Base-by-base conservation (phyloP, 441 rosid species). In the Mallotus repandus region DNA sequence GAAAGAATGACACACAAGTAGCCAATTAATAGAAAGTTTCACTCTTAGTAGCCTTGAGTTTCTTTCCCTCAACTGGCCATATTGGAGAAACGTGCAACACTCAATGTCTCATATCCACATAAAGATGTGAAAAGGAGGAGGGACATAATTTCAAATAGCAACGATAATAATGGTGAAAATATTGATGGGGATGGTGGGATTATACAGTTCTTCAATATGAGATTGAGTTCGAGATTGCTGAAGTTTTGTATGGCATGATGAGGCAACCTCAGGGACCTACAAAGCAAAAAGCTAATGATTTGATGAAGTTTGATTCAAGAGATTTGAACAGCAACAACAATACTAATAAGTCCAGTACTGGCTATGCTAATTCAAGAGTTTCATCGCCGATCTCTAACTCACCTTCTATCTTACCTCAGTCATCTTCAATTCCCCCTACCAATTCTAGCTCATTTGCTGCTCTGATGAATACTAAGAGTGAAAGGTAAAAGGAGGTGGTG, bases 221-320 rank as follows among this genome's bases (percentile, higher is more conserved):
- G 79, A 87, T 90, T 77, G 99, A 95, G 89, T 87, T 96, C 75
- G 98, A 96, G 90, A 93, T 96, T 43, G 99, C 99, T 0, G 97
- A 96, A 78, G 99, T 96, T 16, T 80, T 96, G 29, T 96, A 90
- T 59, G 98, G 97, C 13, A 82, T 95, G 97, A 83, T 86, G 95
- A 86, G 92, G 78, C 95, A 90, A 84, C 97, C 97, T 29, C 86
- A 84, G 50, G 88, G 78, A 1, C 86, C 96, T 9, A 77, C 84
- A 0, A 93, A 90, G 86, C 90, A 82, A 60, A 96, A 92, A 62
- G 85, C 78, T 48, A 74, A 73, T 38, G 94, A 86, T 64, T 63
- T 73, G 45, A 65, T 72, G 66, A 76, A 64, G 69, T 41, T 73
- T 49, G 79, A 85, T 70, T 61, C 79, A n/a, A 81, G 78, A 41